Evolutionary conservation across 1,139 yeast genomes (phyloP).

Genomic region (Zhuliangozyma blackwelliae): DNA sequence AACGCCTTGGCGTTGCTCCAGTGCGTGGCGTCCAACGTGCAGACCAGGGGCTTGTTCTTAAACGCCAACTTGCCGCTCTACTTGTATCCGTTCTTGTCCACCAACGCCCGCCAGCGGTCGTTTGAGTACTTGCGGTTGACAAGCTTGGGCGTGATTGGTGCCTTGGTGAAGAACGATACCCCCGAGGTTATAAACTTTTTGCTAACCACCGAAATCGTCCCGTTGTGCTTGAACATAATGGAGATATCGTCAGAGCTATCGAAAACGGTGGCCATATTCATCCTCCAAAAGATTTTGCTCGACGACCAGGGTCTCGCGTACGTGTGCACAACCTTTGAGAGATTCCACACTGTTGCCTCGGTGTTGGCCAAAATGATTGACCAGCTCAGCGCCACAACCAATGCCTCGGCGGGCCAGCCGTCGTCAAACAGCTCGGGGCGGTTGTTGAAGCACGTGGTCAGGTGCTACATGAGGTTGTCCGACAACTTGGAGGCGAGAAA

Average conservation of each 20-base stretch:
- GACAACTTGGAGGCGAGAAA: conserved; percentile 90
- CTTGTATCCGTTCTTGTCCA: conserved; percentile 87
- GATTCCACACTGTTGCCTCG: conserved; percentile 90
- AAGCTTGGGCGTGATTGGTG: conserved; percentile 94
- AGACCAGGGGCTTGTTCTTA: conserved; percentile 77
- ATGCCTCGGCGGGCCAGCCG: conserved; percentile 27
- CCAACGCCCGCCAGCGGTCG: conserved; percentile 86
- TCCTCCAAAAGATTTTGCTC: conserved; percentile 83
- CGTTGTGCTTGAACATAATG: conserved; percentile 90
- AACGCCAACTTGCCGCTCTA: conserved; percentile 91
- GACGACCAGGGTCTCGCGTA: conserved; percentile 90
- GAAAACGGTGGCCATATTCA: conserved; percentile 93
- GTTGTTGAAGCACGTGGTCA: conserved; percentile 84
- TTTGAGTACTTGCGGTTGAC: conserved; percentile 92
- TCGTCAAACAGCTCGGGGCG: conserved; percentile 60
- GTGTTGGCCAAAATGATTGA: conserved; percentile 88
- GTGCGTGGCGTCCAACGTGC: conserved; percentile 94
- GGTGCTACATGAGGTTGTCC: conserved; percentile 86
- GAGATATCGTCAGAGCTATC: conserved; percentile 91
- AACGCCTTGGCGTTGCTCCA: conserved; percentile 92
- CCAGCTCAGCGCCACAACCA: conserved; percentile 44
- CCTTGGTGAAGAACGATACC: conserved; percentile 91
- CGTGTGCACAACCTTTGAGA: conserved; percentile 91
- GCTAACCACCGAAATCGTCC: conserved; percentile 91
- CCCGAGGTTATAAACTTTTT: conserved; percentile 91